Conservation (phyloP, 345 rosid genomes). For the Erodium maritimum region DNA sequence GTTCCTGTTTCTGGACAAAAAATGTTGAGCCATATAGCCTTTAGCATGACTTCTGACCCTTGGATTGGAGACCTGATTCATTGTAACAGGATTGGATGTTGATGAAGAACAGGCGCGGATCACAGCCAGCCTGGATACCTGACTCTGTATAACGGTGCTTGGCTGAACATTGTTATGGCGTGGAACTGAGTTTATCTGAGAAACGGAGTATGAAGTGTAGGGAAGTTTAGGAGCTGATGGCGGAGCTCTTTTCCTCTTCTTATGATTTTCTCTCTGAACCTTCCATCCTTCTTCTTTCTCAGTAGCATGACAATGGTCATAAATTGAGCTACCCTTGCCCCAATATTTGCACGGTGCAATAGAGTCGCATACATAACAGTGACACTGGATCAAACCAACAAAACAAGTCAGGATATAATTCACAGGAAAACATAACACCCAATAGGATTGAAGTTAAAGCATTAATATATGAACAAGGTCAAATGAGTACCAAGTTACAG, state of each 20-base stretch:
- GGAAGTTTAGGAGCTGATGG: slow-evolving; percentile 15
- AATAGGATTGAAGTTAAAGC: background rate
- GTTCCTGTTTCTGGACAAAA: slow-evolving; percentile 15
- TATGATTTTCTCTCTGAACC: slow-evolving; percentile 34
- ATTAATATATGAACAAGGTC: background rate
- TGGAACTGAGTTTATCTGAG: background rate
- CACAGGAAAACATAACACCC: background rate
- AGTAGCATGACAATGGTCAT: slow-evolving; percentile 80
- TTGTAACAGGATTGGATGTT: too few relatives aligned
- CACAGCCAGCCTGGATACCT: slow-evolving; percentile 6
- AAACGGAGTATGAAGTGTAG: slow-evolving; percentile 8
- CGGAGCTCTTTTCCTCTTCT: slow-evolving; percentile 18
- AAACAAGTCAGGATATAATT: slow-evolving; percentile 3
- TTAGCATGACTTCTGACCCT: slow-evolving; percentile 19
- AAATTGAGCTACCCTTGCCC: slow-evolving; percentile 29
- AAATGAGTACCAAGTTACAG: slow-evolving; percentile 48
- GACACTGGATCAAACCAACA: slow-evolving; percentile 46
- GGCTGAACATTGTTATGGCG: slow-evolving; percentile 7
- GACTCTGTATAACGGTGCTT: slow-evolving; percentile 14
- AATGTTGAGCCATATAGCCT: slow-evolving; percentile 8
- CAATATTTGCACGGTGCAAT: slow-evolving; percentile 63
- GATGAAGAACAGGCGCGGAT: slow-evolving; percentile 40
- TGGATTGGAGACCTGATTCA: slow-evolving; percentile 6
- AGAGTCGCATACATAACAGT: slow-evolving; percentile 82
- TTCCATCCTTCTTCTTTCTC: slow-evolving; percentile 56